These are phyloP conservation scores for Caryopteris hybrid DNA, from an alignment of 305 asterid species.

Conservation along the genomic window DNA sequence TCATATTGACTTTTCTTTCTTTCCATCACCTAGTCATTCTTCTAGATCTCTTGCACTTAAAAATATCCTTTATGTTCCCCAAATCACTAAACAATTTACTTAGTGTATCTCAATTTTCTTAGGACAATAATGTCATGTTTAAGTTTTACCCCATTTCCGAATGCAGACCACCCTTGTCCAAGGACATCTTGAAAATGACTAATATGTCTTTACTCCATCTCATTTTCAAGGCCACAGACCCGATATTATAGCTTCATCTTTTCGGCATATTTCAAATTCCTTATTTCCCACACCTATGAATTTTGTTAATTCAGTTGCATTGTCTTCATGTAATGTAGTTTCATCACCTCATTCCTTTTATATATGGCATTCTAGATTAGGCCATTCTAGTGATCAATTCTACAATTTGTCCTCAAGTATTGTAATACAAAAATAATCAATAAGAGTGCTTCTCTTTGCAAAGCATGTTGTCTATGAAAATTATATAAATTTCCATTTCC, in stretches of 20 bases:
- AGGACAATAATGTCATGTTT: background rate
- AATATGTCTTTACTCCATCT: background rate
- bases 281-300: no score
- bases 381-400: background rate
- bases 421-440: background rate
- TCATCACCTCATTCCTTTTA: background rate
- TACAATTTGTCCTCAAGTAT: background rate
- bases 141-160: background rate
- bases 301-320: background rate
- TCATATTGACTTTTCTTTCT: background rate
- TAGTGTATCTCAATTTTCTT: background rate
- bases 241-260: no score
- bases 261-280: no score
- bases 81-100: background rate
- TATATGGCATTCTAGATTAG: background rate
- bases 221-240: no score
- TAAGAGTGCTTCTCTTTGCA: no score
- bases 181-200: background rate
- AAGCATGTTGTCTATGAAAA: no score
- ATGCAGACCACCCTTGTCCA: background rate
- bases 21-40: background rate
- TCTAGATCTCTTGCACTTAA: background rate
- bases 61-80: background rate
- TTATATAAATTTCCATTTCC: no score
- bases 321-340: background rate